Evolutionary conservation across 345 rosid genomes (phyloP).

Genomic region (Pistacia vera): DNA sequence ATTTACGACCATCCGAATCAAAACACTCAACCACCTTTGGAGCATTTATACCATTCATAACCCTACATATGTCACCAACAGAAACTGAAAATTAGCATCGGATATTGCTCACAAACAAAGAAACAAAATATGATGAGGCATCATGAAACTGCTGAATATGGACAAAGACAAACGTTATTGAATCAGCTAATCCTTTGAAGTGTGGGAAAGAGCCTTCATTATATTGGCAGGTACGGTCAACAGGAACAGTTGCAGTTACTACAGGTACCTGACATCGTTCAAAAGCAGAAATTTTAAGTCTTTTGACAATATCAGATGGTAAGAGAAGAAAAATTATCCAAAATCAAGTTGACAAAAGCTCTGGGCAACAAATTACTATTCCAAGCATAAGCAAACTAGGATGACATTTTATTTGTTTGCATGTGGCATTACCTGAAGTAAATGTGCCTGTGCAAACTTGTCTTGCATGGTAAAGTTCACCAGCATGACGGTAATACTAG

Average conservation of each 20-base stretch:
- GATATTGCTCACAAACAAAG: slow-evolving; percentile 18
- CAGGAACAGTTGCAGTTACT: slow-evolving; percentile 79
- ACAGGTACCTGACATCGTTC: slow-evolving; percentile 77
- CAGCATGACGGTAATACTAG: background rate
- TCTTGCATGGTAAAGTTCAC: background rate
- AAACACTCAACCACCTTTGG: slow-evolving; percentile 93
- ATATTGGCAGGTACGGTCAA: slow-evolving; percentile 80
- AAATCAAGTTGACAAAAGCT: slow-evolving; percentile 2
- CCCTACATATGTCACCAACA: slow-evolving; percentile 49
- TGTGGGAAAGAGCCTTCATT: slow-evolving; percentile 81
- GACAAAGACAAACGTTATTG: slow-evolving; percentile 53
- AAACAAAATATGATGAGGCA: background rate
- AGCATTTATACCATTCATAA: slow-evolving; percentile 96
- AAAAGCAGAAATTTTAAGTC: slow-evolving; percentile 23
- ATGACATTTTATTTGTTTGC: background rate
- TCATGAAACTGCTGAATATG: slow-evolving; percentile 20
- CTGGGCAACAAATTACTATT: background rate
- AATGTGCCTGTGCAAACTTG: background rate
- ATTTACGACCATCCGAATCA: slow-evolving; percentile 89
- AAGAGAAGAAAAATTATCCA: slow-evolving; percentile 16
- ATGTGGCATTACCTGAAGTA: background rate
- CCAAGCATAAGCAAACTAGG: slow-evolving; percentile 8
- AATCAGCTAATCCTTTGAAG: slow-evolving; percentile 82
- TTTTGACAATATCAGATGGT: slow-evolving; percentile 7
- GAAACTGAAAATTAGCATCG: slow-evolving; percentile 20